Base-by-base conservation (phyloP, 805 yeast genomes). In the Middelhovenomyces tepae region DNA sequence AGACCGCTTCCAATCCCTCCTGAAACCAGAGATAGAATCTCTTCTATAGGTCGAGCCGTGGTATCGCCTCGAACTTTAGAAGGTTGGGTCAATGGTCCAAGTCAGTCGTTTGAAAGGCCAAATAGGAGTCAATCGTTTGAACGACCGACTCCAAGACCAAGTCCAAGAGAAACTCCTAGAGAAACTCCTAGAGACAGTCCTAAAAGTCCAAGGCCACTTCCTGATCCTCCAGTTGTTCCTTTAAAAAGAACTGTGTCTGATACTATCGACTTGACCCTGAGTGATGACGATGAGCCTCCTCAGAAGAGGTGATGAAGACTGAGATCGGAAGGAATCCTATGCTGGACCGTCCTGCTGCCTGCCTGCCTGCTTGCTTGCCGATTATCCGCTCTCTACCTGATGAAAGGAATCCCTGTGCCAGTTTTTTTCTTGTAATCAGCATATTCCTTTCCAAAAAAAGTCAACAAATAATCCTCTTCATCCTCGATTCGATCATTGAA, bases 361-460 rank as follows among this genome's bases (percentile, higher is more conserved):
- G 14, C 27, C 27, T 23, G n/a, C 27, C n/a, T 23, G 14, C 27
- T 23, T 23, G 14, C 27, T 11, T 23, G n/a, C 14, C 18, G n/a
- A 30, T 11, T 18, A 15, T 15, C 31, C 11, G 11, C 16, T 11
- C 9, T 21, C 20, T 33, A 62, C 15, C 38, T 32, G 15, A 75
- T 60, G 42, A 78, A 76, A 0, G 94, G 94, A 22, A 89, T 79
- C 29, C 75, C 68, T 0, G 77, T 70, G 2, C 65, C 60, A 0
- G 78, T 75, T 1, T 42, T 44, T 5, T 49, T 35, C 40, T 56
- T 68, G 54, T 86, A 89, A 0, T 50, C 42, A 0, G 44, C 38
- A 51, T 89, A 91, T 4, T 71, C 71, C 2, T 66, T 55, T 1
- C 86, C 89, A 54, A 89, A 91, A 51, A 89, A 87, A 14, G 58